Evolutionary conservation across 2,329 filamentous ascomycete genomes (phyloP).

Genomic region (Calonectria honghensis): DNA sequence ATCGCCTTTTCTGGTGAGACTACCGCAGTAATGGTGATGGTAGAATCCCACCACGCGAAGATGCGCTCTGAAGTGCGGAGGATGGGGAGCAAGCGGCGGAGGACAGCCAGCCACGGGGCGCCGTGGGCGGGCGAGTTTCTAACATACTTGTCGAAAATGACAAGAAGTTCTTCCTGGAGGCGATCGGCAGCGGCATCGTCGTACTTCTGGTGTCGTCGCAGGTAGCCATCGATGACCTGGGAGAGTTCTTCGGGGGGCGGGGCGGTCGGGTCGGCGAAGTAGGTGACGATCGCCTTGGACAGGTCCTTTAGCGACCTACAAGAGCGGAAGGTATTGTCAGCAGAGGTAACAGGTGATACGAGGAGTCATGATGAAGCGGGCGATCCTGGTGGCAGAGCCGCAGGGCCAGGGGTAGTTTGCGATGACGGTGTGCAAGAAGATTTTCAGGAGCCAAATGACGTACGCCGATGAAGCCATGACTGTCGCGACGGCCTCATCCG

Average conservation of each 20-base stretch:
- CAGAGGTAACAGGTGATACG: constrained; percentile 38
- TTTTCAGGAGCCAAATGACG: constrained; percentile 53
- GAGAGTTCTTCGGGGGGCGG: constrained; percentile 81
- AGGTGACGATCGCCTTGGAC: constrained; percentile 73
- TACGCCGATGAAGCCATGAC: constrained; percentile 57
- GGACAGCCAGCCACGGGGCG: constrained; percentile 80
- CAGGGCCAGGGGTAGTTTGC: constrained; percentile 38
- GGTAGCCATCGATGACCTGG: constrained; percentile 78
- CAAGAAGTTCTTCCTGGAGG: constrained; percentile 82
- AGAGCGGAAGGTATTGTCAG: constrained; percentile 50
- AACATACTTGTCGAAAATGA: constrained; percentile 80
- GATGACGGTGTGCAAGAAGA: constrained; percentile 41
- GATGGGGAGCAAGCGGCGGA: constrained; percentile 78
- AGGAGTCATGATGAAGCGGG: constrained; percentile 41
- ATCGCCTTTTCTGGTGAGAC: constrained; percentile 78
- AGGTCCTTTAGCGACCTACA: constrained; percentile 77
- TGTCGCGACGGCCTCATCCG: constrained; percentile 54
- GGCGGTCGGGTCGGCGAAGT: constrained; percentile 68
- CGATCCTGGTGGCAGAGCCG: constrained; percentile 42
- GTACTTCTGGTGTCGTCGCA: constrained; percentile 79
- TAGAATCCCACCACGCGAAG: constrained; percentile 82
- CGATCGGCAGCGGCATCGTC: constrained; percentile 83
- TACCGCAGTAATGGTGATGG: constrained; percentile 62
- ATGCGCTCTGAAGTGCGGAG: constrained; percentile 78
- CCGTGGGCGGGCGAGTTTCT: constrained; percentile 73